phyloP scores from a whole-genome alignment of 108 stramenopile species.

The Skeletonema costatum region DNA sequence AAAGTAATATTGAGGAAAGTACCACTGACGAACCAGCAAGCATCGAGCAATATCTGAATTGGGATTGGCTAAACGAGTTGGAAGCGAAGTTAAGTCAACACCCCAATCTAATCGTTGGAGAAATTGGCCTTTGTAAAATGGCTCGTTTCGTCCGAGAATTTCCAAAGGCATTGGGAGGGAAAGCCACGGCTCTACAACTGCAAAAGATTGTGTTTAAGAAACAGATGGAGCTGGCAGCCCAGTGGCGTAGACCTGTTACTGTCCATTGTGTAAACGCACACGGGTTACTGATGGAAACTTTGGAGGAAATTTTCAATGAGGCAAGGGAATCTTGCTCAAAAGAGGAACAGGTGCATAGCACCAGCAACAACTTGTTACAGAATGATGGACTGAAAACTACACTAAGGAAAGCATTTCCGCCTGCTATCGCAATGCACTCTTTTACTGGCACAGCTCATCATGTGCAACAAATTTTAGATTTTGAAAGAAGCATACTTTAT shows the following conservation, averaged over 20 bases:
- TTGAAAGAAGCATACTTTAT: slow-evolving; percentile 44
- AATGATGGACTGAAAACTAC: background rate
- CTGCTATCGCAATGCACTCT: slow-evolving; percentile 82
- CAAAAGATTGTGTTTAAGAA: slow-evolving; percentile 69
- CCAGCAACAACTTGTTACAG: background rate
- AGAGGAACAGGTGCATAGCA: background rate
- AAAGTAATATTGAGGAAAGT: background rate
- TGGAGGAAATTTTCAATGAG: slow-evolving; percentile 48
- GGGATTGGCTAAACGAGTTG: slow-evolving; percentile 64
- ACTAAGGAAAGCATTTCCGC: slow-evolving; percentile 39
- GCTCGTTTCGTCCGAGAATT: slow-evolving; percentile 72
- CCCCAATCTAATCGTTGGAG: slow-evolving; percentile 73
- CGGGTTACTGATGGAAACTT: slow-evolving; percentile 52
- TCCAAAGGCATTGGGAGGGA: slow-evolving; percentile 55
- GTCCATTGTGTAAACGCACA: slow-evolving; percentile 87
- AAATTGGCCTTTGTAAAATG: slow-evolving; percentile 85
- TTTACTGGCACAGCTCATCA: slow-evolving; percentile 87
- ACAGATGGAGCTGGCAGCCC: slow-evolving; percentile 75
- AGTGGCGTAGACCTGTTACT: slow-evolving; percentile 67
- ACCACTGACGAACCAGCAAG: background rate
- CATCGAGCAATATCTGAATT: slow-evolving; percentile 25
- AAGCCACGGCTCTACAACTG: slow-evolving; percentile 61
- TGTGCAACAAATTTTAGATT: slow-evolving; percentile 62
- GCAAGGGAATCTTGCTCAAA: slow-evolving; percentile 11
- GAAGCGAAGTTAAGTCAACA: slow-evolving; percentile 61